Percentiles rank a stretch among this genome's conserved stretches.
Conservation (phyloP, 192 early-diverging fungal genomes). For the Coemansia sp. region DNA sequence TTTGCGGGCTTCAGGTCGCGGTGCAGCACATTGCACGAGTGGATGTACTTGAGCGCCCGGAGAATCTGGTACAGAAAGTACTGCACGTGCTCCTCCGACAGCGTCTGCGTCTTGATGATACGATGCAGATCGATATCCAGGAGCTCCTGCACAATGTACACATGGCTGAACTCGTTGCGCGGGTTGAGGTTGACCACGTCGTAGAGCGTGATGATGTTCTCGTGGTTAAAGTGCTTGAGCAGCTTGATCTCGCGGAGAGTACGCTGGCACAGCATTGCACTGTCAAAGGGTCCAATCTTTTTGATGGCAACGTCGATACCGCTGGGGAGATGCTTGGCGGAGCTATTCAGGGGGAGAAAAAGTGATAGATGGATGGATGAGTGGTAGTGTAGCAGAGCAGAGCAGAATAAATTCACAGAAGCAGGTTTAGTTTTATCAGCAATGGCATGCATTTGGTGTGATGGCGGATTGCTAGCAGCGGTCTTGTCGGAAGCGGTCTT, state of each 20-base stretch:
- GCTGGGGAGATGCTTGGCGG: conserved; percentile 79
- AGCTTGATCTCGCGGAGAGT: conserved; percentile 84
- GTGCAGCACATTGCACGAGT: conserved; percentile 91
- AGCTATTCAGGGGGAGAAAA: conserved; percentile 51
- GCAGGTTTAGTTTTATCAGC: too few relatives aligned
- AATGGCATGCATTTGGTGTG: too few relatives aligned
- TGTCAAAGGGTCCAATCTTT: conserved; percentile 82
- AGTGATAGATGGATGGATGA: background rate
- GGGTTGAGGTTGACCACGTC: conserved; percentile 52
- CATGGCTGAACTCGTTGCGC: conserved; percentile 50
- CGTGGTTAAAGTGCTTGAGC: conserved; percentile 81
- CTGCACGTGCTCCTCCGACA: conserved; percentile 88
- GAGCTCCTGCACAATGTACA: conserved; percentile 69
- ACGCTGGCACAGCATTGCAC: conserved; percentile 80
- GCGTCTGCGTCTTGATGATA: conserved; percentile 79
- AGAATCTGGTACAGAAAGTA: conserved; percentile 90
- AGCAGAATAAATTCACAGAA: too few relatives aligned
- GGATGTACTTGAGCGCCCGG: conserved; percentile 89
- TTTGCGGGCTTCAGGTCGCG: conserved; percentile 97
- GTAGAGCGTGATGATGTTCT: conserved; percentile 62
- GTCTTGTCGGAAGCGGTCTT: too few relatives aligned
- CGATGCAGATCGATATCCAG: conserved; percentile 92
- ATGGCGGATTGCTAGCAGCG: too few relatives aligned
- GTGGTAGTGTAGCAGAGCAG: conserved; percentile 14
- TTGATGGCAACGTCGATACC: conserved; percentile 90